Percentiles rank a stretch among this genome's conserved stretches.
Conservation (phyloP, 2,329 filamentous ascomycete species). For the Emmonsia crescens region DNA sequence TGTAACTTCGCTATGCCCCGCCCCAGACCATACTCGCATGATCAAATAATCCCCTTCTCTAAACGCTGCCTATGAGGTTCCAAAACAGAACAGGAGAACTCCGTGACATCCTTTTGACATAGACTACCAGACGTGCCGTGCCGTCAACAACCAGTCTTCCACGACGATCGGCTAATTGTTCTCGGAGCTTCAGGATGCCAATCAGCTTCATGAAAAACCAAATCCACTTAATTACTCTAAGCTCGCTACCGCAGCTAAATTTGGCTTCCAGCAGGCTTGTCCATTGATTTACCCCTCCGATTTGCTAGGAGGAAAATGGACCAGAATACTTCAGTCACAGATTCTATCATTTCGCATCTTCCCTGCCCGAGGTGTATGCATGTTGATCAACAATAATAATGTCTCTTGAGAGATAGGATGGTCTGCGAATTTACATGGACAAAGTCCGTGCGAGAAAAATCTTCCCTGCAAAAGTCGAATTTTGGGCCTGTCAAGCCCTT, state of each 20-base stretch:
- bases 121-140: constrained; percentile 2
- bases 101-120: background rate
- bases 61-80: background rate
- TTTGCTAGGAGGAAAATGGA: background rate
- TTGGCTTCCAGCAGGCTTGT: background rate
- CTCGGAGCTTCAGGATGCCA: background rate
- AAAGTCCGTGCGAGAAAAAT: background rate
- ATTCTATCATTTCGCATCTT: background rate
- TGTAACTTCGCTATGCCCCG: background rate
- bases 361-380: background rate
- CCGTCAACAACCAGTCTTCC: background rate
- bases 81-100: background rate
- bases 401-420: background rate
- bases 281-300: background rate
- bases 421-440: background rate
- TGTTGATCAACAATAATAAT: background rate
- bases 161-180: background rate
- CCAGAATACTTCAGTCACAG: background rate
- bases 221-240: background rate
- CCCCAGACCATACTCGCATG: background rate
- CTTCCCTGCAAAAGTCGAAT: background rate
- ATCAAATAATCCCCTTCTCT: background rate
- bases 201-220: background rate
- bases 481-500: background rate
- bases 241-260: background rate